Base-by-base conservation (phyloP, 805 yeast species). In the Candida ficus region DNA sequence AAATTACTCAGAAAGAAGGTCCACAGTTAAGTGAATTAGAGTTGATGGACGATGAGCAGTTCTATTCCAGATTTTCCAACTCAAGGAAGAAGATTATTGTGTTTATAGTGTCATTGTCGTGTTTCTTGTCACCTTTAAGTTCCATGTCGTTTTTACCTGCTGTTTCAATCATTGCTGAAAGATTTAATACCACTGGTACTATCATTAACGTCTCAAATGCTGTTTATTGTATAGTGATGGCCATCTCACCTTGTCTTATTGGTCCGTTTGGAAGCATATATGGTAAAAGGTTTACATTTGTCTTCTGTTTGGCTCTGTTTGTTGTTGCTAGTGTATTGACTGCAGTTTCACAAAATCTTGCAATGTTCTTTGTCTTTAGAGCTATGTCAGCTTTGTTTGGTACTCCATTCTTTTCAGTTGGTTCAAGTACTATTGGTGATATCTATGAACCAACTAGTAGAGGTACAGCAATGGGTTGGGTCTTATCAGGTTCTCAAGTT, bases 281-380 rank as follows among this genome's bases (percentile, higher is more conserved):
- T 48, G 83, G 83, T 2, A 58, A 77, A 36, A 60, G 70, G 42
- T 56, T 61, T 14, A 54, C 69, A 14, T 68, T 76, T 49, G 38
- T 76, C n/a, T 40, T 63, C 5, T 71, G 78, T 43, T 46, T 69
- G 2, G 36, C 59, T 0, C 52, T 65, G 5, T 64, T 57, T 25
- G 40, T 55, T 9, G 29, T 62, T 13, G 52, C 61, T 4, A 50
- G 58, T 16, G 39, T 61, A 4, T 42, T 68, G 5, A 70, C 69
- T 7, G 80, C 76, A 0, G 64, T 69, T 2, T 69, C 80, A 2
- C 72, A 61, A 23, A 68, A 77, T 47, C 50, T 77, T 31, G 72
- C 76, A 4, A 75, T 73, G 77, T 76, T 75, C 53, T 73, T 66
- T 38, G 61, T 76, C 0, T 75, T 75, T 45, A 57, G 83, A 50